These are phyloP conservation scores for Candida glucosophila DNA, from an alignment of 1,139 yeast species.

Conservation along the genomic window DNA sequence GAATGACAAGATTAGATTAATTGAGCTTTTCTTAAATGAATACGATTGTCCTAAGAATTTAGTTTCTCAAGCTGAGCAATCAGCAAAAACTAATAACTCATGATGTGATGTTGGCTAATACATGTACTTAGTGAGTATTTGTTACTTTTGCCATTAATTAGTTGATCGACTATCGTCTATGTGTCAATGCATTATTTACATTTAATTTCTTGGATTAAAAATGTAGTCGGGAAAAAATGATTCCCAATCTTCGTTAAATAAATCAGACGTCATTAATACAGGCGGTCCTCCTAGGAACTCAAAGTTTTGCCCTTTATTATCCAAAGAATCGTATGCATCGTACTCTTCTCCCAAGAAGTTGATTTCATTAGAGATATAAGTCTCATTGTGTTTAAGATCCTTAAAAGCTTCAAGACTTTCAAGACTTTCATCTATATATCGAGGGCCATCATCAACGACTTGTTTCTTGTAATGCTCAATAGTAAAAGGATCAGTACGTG, in stretches of 20 bases:
- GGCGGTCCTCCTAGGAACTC: conserved; percentile 48
- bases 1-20: conserved; percentile 23
- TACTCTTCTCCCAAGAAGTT: too few species aligned
- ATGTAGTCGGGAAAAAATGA: conserved; percentile 36
- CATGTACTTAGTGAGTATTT: too few species aligned
- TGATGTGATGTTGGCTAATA: too few species aligned
- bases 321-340: background rate
- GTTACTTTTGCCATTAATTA: too few species aligned
- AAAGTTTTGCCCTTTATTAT: background rate
- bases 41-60: conserved; percentile 31
- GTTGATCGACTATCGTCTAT: too few species aligned
- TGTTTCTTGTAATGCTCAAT: too few species aligned
- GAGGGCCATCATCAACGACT: too few species aligned
- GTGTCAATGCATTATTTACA: too few species aligned
- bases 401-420: background rate
- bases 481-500: too few species aligned
- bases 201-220: too few species aligned
- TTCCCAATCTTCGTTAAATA: conserved; percentile 45
- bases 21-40: conserved; percentile 26
- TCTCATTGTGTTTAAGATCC: background rate
- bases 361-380: too few species aligned
- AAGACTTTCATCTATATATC: background rate
- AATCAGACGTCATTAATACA: conserved; percentile 43
- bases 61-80: conserved; percentile 19
- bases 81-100: conserved; percentile 15